Evolutionary conservation across 306 rosid species (phyloP), one percentile per base, ranked within the genome.

Genomic region (Cicer judaicum): DNA sequence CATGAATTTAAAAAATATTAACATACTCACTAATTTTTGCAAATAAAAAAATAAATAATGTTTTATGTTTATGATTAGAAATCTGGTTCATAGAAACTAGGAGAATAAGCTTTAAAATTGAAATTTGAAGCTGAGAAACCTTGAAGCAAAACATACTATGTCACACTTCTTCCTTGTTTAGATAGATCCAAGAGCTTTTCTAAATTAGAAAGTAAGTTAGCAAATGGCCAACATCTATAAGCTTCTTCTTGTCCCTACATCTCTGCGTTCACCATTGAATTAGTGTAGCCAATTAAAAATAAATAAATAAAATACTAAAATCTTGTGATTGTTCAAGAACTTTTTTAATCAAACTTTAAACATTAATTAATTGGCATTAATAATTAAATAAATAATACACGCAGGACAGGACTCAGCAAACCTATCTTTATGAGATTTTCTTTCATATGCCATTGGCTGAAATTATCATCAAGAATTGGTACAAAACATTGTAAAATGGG

Each of bases 401-500:
- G 39, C 40, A 19, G 72, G 53, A 56, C 63, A 65, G 76, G 29
- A 54, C 72, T 14, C 72, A 75, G 68, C 7, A 80, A 76, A 36
- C 69, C 82, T 29, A 29, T 29, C 36, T 78, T 74, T 84, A 74
- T 81, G 83, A 43, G 49, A 81, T 78, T 73, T 4, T 24, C 1
- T 74, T 69, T 84, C 40, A 73, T 53, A 57, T 69, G 81, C 79
- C 83, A 84, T 74, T 78, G 79, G 83, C 79, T 78, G 79, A 11
- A 11, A 56, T 77, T 67, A 81, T 59, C 65, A 78, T 53, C 68
- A 73, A 74, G 77, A 81, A 81, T 81, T 76, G 70, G 76, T 70
- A 78, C 85, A 75, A 44, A 75, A 71, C 72, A 75, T 75, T 64
- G 62, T 65, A 75, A 73, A 84, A 43, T 70, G 49, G 73, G 81